Percentiles rank a stretch among this genome's conserved stretches.
These are phyloP conservation scores for Mariannaea sp. DNA, from an alignment of 2,329 filamentous ascomycete species.

Conservation along the genomic window DNA sequence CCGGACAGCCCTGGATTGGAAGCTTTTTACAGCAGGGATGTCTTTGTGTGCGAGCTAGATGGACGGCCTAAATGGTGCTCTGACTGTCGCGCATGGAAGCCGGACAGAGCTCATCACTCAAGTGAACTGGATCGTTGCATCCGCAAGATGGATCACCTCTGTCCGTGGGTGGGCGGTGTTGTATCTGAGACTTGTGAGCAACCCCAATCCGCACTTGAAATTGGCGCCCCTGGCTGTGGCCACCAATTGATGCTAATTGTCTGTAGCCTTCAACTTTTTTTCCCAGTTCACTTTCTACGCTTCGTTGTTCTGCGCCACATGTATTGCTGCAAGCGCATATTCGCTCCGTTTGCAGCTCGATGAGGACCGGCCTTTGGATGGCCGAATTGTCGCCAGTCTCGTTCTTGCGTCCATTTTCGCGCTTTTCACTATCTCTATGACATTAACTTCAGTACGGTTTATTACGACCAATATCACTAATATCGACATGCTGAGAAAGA, in stretches of 20 bases:
- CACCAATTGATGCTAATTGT: constrained; percentile 2
- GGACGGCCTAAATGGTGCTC: constrained; percentile 89
- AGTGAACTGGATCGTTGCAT: constrained; percentile 82
- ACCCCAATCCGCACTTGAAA: constrained; percentile 11
- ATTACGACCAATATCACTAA: constrained; percentile 78
- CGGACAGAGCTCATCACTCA: constrained; percentile 86
- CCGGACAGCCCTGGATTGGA: constrained; percentile 73
- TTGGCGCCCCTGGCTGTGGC: too few relatives aligned
- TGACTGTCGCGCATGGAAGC: constrained; percentile 83
- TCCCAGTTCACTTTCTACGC: constrained; percentile 83
- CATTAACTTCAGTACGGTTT: constrained; percentile 71
- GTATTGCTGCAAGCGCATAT: constrained; percentile 67
- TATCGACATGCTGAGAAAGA: constrained; percentile 74
- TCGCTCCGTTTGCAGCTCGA: constrained; percentile 61
- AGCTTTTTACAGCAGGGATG: constrained; percentile 78
- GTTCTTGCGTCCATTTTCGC: constrained; percentile 73
- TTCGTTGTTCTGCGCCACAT: constrained; percentile 67
- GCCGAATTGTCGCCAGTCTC: constrained; percentile 68
- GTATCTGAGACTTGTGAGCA: constrained; percentile 75
- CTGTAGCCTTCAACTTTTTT: constrained; percentile 83
- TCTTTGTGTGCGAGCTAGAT: constrained; percentile 82
- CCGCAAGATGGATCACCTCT: constrained; percentile 92
- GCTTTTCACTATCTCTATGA: constrained; percentile 82
- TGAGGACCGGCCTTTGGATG: constrained; percentile 52
- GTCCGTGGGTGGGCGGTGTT: constrained; percentile 95